A percentile compares a stretch with the other conserved stretches of the same genome.
Conservation (phyloP, 2,329 filamentous ascomycete species). For the Fusarium staphyleae region DNA sequence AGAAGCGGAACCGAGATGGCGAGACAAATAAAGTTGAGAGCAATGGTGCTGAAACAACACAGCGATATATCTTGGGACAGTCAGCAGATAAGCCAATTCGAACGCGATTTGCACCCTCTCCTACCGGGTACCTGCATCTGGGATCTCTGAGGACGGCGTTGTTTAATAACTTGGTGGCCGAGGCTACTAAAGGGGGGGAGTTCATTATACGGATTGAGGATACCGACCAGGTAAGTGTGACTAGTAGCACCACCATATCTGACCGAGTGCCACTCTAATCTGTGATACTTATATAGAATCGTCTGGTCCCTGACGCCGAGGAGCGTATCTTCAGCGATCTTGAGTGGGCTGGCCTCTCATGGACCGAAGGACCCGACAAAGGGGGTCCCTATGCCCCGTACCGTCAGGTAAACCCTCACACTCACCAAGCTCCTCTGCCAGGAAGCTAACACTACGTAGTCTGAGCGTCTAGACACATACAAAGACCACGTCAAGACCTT, state of each 20-base stretch:
- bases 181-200: constrained; percentile 79
- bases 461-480: constrained; percentile 79
- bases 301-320: constrained; percentile 83
- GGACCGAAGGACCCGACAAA: constrained; percentile 92
- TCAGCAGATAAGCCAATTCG: constrained; percentile 61
- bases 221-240: constrained; percentile 77
- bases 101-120: constrained; percentile 90
- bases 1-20: constrained; percentile 22
- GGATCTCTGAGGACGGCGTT: constrained; percentile 90
- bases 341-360: constrained; percentile 85
- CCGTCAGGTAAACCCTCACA: constrained; percentile 66
- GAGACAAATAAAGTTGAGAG: background rate
- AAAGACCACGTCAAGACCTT: constrained; percentile 72
- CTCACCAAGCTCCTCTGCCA: background rate
- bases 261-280: constrained; percentile 7
- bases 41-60: constrained; percentile 5
- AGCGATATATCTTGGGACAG: constrained; percentile 47
- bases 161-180: constrained; percentile 94
- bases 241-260: background rate
- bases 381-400: constrained; percentile 87
- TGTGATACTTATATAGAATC: constrained; percentile 62
- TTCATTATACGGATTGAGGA: constrained; percentile 94
- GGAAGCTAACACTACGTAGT: constrained; percentile 57
- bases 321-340: constrained; percentile 79
- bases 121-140: constrained; percentile 91